A percentile compares a stretch with the other conserved stretches of the same genome.
Conservation (phyloP, 805 yeast species). For the Zygosaccharomyces bisporus region DNA sequence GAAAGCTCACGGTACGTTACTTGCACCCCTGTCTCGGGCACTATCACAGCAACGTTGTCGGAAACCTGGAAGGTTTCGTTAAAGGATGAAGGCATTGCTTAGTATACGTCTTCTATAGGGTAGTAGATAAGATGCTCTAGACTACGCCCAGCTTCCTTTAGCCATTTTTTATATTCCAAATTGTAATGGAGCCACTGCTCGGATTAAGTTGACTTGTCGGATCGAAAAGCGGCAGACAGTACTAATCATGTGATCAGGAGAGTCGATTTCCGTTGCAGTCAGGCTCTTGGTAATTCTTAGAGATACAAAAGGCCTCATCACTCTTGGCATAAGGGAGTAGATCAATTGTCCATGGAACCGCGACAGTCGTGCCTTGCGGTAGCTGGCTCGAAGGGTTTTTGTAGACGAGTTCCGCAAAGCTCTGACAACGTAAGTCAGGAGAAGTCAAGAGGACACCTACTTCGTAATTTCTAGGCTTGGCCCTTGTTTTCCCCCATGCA, state of each 20-base stretch:
- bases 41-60: conserved; percentile 41
- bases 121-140: background rate
- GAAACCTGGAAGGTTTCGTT: conserved; percentile 37
- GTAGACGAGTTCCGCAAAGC: conserved; percentile 24
- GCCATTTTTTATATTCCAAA: background rate
- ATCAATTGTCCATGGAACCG: conserved; percentile 26
- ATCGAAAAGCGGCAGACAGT: background rate
- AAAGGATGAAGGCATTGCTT: conserved; percentile 36
- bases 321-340: conserved; percentile 13
- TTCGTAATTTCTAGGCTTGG: conserved; percentile 46
- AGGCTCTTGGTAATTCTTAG: conserved; percentile 13
- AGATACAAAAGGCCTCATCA: conserved; percentile 26
- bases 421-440: conserved; percentile 16
- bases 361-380: conserved; percentile 1
- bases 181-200: background rate
- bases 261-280: background rate
- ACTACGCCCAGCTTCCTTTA: too few species aligned
- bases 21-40: conserved; percentile 45
- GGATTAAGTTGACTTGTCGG: conserved; percentile 3
- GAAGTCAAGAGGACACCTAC: conserved; percentile 47
- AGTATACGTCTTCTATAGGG: background rate
- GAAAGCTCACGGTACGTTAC: conserved; percentile 45
- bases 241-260: background rate
- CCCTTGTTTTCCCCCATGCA: conserved; percentile 67
- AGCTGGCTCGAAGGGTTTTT: background rate